These are phyloP conservation scores for Aureobasidium sp. DNA, from an alignment of 2,329 filamentous ascomycete genomes.

Conservation along the genomic window DNA sequence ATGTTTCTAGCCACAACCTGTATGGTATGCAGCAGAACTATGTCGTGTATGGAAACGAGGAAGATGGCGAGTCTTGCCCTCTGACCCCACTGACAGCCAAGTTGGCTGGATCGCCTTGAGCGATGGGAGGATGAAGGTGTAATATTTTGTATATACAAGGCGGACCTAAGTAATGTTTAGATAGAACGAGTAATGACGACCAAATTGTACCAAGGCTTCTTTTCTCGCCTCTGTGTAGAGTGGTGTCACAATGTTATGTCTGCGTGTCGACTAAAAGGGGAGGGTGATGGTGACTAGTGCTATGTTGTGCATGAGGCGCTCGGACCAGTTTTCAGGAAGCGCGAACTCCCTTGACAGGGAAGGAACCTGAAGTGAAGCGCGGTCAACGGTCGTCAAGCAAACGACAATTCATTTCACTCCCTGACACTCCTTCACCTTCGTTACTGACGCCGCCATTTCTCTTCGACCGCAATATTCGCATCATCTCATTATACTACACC, in stretches of 20 bases:
- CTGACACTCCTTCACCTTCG: background rate
- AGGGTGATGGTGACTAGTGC: too few relatives aligned
- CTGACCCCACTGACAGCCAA: constrained; percentile 14
- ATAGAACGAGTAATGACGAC: background rate
- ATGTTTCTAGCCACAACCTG: constrained; percentile 18
- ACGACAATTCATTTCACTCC: constrained; percentile 8
- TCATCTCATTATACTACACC: background rate
- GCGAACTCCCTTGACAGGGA: background rate
- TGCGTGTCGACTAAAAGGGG: background rate
- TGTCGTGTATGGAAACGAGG: constrained; percentile 11
- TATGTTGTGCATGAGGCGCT: background rate
- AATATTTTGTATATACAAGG: background rate
- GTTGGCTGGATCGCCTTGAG: background rate
- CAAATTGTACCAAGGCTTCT: background rate
- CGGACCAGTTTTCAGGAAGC: background rate
- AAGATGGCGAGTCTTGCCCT: constrained; percentile 15
- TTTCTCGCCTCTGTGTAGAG: background rate
- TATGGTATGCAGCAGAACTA: constrained; percentile 21
- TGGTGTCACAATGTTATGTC: too few relatives aligned
- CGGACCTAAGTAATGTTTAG: background rate
- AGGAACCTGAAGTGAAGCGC: background rate
- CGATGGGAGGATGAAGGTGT: background rate
- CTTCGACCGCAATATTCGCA: background rate
- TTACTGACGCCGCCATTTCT: background rate
- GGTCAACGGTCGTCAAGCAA: background rate